These are phyloP conservation scores for Yarrowia divulgata DNA, from an alignment of 805 yeast species.

Conservation along the genomic window DNA sequence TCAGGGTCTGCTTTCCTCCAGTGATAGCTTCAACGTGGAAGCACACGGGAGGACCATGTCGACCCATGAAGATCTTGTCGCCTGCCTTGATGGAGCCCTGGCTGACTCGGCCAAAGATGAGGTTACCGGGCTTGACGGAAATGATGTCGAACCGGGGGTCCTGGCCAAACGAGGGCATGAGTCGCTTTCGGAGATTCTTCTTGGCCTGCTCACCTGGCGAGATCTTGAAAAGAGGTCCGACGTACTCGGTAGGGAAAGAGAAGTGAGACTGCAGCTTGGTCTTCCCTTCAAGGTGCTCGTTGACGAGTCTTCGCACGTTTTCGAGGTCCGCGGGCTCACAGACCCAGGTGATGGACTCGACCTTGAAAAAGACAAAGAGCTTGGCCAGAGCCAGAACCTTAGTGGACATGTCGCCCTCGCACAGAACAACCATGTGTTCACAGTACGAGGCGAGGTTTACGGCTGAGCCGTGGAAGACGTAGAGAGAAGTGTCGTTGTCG, in stretches of 20 bases:
- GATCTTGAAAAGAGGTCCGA: conserved; percentile 25
- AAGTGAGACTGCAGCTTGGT: conserved; percentile 29
- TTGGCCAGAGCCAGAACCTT: conserved; percentile 29
- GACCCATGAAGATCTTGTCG: conserved; percentile 35
- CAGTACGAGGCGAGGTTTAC: conserved; percentile 33
- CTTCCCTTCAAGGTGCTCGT: conserved; percentile 13
- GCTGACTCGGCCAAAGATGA: conserved; percentile 29
- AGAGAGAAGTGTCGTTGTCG: conserved; percentile 32
- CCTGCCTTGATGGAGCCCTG: conserved; percentile 24
- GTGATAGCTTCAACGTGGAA: conserved; percentile 33
- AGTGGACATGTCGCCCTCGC: conserved; percentile 23
- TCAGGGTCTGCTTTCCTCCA: conserved; percentile 15
- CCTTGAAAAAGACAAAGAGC: conserved; percentile 32
- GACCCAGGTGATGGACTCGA: conserved; percentile 37
- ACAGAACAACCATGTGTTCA: conserved; percentile 32
- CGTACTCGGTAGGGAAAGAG: conserved; percentile 33
- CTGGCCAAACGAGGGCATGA: conserved; percentile 28
- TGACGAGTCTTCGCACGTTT: conserved; percentile 8
- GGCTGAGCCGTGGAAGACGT: conserved; percentile 32
- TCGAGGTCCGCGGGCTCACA: conserved; percentile 25
- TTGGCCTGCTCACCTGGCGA: conserved; percentile 9
- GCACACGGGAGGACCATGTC: conserved; percentile 33
- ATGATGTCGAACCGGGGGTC: conserved; percentile 32
- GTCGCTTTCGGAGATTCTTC: conserved; percentile 28
- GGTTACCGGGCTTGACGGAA: conserved; percentile 32